Evolutionary conservation across 495 filamentous ascomycete genomes (phyloP).

Genomic region (Umbilicaria muhlenbergii): DNA sequence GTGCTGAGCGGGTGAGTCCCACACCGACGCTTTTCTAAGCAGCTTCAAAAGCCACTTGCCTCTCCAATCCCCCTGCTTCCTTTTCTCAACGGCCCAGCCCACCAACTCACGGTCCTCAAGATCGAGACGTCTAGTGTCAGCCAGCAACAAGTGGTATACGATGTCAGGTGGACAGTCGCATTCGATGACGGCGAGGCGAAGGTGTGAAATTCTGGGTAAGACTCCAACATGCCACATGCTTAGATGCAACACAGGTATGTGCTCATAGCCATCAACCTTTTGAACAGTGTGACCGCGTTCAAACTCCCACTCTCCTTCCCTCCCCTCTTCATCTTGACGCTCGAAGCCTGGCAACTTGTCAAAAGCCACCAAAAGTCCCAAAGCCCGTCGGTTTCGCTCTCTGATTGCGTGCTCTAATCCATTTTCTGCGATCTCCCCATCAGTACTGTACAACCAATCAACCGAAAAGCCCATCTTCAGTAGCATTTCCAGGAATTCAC

Average conservation of each 20-base stretch:
- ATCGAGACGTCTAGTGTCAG: neutral
- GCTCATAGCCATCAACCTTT: too few species aligned
- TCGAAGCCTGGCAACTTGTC: neutral
- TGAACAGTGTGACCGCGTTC: too few species aligned
- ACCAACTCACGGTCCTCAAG: neutral
- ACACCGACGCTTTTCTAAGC: too few species aligned
- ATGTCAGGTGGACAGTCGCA: slow-evolving; percentile 3
- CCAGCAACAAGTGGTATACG: neutral
- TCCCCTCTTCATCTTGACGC: neutral
- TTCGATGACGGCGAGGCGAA: slow-evolving; percentile 6
- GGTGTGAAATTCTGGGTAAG: slow-evolving; percentile 3
- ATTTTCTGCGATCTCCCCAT: slow-evolving; percentile 7
- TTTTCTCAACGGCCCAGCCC: slow-evolving; percentile 1
- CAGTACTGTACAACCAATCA: slow-evolving; percentile 4
- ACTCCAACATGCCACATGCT: slow-evolving; percentile 1
- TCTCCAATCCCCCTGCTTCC: neutral
- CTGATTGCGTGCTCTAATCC: slow-evolving; percentile 8
- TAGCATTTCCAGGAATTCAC: slow-evolving; percentile 26
- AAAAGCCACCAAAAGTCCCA: neutral
- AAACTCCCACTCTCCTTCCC: neutral
- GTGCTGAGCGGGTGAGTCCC: too few species aligned
- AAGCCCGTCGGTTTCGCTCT: neutral
- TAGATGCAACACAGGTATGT: neutral
- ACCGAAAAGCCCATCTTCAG: neutral
- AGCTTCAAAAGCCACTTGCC: slow-evolving; percentile 3